A percentile compares a stretch with the other conserved stretches of the same genome.
Conservation (phyloP, 306 rosid genomes). For the Sicyos baderoa region DNA sequence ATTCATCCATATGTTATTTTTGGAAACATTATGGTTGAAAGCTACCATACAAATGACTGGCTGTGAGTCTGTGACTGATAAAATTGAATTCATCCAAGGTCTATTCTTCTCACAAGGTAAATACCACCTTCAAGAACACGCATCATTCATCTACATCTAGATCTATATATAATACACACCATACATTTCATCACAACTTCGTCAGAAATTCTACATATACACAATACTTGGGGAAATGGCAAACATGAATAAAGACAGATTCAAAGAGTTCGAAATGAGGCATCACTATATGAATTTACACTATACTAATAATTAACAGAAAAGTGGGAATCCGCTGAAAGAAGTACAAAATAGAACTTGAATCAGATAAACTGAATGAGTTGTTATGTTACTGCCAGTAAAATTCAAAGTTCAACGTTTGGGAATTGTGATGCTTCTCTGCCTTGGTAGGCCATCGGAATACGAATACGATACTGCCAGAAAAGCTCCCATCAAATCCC, state of each 20-base stretch:
- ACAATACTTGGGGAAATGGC: not conserved
- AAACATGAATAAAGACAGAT: not conserved
- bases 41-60: not conserved
- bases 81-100: not conserved
- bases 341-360: not conserved
- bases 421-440: not conserved
- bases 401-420: conserved; percentile 5
- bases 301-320: not conserved
- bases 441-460: not conserved
- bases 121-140: not conserved
- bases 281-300: not conserved
- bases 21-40: not conserved
- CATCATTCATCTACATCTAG: not conserved
- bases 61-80: not conserved
- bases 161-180: not conserved
- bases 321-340: not conserved
- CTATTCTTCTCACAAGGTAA: not conserved
- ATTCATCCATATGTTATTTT: not conserved
- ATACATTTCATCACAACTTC: not conserved
- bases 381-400: not conserved
- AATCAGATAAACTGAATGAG: not conserved
- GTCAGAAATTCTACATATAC: not conserved
- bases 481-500: not conserved
- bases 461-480: not conserved
- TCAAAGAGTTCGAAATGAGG: not conserved